These are phyloP conservation scores for Parachlorella kessleri DNA, from an alignment of 139 green algal genomes.

Conservation along the genomic window DNA sequence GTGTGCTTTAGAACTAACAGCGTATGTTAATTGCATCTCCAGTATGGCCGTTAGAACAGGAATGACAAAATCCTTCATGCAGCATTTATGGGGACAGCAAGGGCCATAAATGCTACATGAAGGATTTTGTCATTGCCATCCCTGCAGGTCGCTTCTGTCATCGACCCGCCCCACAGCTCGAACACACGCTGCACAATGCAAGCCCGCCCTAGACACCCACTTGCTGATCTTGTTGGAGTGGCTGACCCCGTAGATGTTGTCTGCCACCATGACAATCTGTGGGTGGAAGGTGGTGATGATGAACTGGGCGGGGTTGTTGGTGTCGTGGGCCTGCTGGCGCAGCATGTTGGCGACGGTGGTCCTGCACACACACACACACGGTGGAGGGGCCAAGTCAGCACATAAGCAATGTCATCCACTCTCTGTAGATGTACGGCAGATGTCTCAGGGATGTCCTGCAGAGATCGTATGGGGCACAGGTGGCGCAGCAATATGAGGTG, in stretches of 20 bases:
- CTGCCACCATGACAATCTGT: constrained; percentile 74
- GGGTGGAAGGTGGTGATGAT: constrained; percentile 98
- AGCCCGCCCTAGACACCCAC: neutral
- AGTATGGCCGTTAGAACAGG: no score
- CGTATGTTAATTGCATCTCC: no score
- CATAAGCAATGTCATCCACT: no score
- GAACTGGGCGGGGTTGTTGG: constrained; percentile 88
- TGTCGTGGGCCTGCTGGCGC: constrained; percentile 68
- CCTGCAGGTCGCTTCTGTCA: neutral
- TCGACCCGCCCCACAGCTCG: neutral
- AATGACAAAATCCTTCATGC: neutral
- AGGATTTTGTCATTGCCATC: constrained; percentile 7
- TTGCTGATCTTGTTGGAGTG: constrained; percentile 86
- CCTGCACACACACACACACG: constrained; percentile 38
- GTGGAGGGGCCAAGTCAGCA: no score
- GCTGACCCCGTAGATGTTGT: constrained; percentile 91
- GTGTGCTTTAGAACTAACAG: no score
- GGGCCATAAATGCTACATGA: neutral
- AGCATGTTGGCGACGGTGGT: constrained; percentile 90
- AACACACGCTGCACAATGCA: neutral
- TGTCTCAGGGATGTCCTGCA: no score
- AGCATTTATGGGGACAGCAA: no score
- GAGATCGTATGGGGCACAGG: no score
- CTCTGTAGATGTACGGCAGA: no score
- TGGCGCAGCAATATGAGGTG: no score